These are phyloP conservation scores for Podaxis sp. DNA, from an alignment of 768 basidiomycete species.

Conservation along the genomic window DNA sequence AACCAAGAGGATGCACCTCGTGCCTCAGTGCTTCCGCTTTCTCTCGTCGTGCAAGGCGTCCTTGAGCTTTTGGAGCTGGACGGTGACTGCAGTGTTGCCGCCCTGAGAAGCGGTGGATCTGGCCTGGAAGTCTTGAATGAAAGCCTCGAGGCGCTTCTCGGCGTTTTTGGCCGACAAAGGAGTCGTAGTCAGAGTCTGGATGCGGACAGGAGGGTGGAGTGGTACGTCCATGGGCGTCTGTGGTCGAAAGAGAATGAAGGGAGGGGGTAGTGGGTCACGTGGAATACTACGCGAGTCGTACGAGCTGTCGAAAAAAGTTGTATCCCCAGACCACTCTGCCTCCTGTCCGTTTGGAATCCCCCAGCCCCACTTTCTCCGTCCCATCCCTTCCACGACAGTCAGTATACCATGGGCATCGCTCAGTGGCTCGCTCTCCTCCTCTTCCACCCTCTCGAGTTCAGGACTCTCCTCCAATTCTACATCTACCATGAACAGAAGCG, in stretches of 20 bases:
- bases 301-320: conserved; percentile 14
- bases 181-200: conserved; percentile 36
- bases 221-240: conserved; percentile 44
- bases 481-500: conserved; percentile 80
- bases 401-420: conserved; percentile 47
- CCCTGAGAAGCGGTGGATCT: conserved; percentile 48
- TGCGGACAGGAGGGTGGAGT: conserved; percentile 47
- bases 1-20: not conserved
- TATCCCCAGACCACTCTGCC: not conserved
- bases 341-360: not conserved
- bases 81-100: conserved; percentile 54
- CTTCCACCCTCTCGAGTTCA: conserved; percentile 83
- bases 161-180: conserved; percentile 40
- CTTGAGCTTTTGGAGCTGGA: conserved; percentile 58
- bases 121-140: conserved; percentile 49
- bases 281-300: conserved; percentile 16
- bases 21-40: conserved; percentile 27
- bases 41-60: conserved; percentile 53
- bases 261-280: conserved; percentile 4
- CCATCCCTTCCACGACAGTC: not conserved
- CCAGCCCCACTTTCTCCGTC: not conserved
- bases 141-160: conserved; percentile 41
- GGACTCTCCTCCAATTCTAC: conserved; percentile 78
- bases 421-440: conserved; percentile 68
- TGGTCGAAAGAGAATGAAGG: not conserved